Conservation (phyloP, 768 basidiomycete species). For the Panaeolus papilionaceus region DNA sequence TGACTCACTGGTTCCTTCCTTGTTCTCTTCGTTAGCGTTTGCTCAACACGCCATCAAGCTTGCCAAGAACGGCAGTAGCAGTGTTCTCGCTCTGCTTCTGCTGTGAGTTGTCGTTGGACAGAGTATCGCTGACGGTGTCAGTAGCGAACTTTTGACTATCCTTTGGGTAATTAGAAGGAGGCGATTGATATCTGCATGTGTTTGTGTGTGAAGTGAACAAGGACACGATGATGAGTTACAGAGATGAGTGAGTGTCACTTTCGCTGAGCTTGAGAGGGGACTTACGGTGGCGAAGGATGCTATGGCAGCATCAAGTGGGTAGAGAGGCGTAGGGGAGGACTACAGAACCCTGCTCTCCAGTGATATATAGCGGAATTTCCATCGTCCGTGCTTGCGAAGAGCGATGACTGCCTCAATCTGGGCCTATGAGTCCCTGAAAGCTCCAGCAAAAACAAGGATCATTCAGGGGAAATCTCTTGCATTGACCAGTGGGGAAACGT, state of each 20-base stretch:
- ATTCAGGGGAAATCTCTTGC: not conserved
- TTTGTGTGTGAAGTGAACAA: not conserved
- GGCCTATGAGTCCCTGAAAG: not conserved
- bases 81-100: conserved; percentile 15
- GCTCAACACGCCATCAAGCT: conserved; percentile 1
- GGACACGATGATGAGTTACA: not conserved
- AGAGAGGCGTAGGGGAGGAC: not conserved
- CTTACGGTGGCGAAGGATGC: not conserved
- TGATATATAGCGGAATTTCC: not conserved
- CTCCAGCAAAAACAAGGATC: not conserved
- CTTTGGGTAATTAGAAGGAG: not conserved
- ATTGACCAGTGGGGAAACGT: not conserved
- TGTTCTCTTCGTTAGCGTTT: conserved; percentile 3
- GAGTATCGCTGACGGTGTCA: not conserved
- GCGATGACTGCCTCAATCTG: conserved; percentile 6
- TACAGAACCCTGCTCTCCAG: not conserved
- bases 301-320: not conserved
- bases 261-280: conserved; percentile 6
- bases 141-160: conserved; percentile 23
- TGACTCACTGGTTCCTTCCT: conserved; percentile 7
- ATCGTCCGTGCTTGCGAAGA: not conserved
- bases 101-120: conserved; percentile 10
- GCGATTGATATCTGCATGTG: not conserved
- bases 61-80: conserved; percentile 7
- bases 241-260: conserved; percentile 4